Percentiles rank a stretch among this genome's conserved stretches.
phyloP scores from a whole-genome alignment of 169 alveolate genomes.

The Prorocentrum cordatum region DNA sequence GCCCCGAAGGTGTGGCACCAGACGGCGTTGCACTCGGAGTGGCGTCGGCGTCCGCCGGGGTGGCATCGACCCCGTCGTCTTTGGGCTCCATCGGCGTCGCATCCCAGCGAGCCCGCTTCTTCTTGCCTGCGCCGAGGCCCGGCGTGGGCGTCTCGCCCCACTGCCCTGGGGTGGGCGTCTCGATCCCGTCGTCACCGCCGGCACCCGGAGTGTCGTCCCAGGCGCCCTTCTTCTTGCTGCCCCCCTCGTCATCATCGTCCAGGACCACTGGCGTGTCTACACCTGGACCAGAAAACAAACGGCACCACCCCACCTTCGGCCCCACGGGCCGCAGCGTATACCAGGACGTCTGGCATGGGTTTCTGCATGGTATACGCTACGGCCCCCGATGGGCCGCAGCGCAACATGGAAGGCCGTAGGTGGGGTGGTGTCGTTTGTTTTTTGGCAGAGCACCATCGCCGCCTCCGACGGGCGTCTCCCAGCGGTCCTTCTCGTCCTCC shows the following conservation, averaged over 20 bases:
- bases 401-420: too few species aligned
- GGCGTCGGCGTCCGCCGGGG: conserved; percentile 31
- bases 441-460: not conserved
- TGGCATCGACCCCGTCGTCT: conserved; percentile 29
- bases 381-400: too few species aligned
- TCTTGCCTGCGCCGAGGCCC: conserved; percentile 29
- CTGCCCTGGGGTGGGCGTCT: conserved; percentile 26
- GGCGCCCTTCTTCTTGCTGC: not conserved
- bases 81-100: not conserved
- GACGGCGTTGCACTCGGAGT: conserved; percentile 27
- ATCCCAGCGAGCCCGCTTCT: conserved; percentile 67
- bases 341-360: not conserved
- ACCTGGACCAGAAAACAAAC: not conserved
- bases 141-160: conserved; percentile 50
- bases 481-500: too few species aligned
- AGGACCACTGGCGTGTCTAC: not conserved
- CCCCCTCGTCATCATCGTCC: not conserved
- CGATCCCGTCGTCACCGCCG: too few species aligned
- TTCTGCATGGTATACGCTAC: not conserved
- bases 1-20: not conserved
- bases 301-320: not conserved
- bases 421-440: too few species aligned
- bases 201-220: not conserved
- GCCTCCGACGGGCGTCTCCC: not conserved
- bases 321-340: not conserved